Evolutionary conservation across 305 asterid species (phyloP), one percentile per base, ranked within the genome.

Genomic region (Andrographis paniculata): DNA sequence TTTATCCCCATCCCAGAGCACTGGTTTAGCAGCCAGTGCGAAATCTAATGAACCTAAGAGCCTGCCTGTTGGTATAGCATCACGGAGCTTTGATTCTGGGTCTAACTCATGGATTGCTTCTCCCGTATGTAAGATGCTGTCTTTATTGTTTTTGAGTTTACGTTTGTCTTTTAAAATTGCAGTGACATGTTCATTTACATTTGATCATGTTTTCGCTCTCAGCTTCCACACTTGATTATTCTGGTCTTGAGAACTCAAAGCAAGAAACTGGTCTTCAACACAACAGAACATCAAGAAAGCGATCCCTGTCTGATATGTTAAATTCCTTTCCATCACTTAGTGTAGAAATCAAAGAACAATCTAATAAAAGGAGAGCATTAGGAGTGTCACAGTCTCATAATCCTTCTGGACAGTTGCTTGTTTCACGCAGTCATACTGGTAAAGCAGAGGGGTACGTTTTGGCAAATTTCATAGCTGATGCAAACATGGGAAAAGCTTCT

Each of bases 401-500:
- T 48, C 63, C 77, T 64, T 48, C 72, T 39, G 51, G 71, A n/a
- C 72, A 50, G 47, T 62, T 72, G 13, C 72, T 68, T 37, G 49
- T 62, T 66, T 69, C 88, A 11, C 53, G 76, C 14, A 79, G 65
- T 24, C 63, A 68, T 57, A 58, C 83, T 44, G 56, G 52, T 60
- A 76, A 68, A 72, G 52, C 71, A 55, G 88, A 69, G 45, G 73
- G 59, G 43, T 73, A 58, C 57, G 76, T 73, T 66, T 77, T 87
- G 44, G 81, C 78, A 22, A 66, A 76, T 75, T 91, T 87, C 55
- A 70, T 92, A 56, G 77, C 77, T 48, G 97, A 92, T 68, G 95
- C 96, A 51, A 79, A 92, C 58, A 92, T 77, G 70, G 97, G 97
- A 55, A 79, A 79, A 50, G 74, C 84, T 28, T 82, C 97, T 17